Conservation (phyloP, 2,329 filamentous ascomycete genomes). For the Pseudocercospora fijiensis region DNA sequence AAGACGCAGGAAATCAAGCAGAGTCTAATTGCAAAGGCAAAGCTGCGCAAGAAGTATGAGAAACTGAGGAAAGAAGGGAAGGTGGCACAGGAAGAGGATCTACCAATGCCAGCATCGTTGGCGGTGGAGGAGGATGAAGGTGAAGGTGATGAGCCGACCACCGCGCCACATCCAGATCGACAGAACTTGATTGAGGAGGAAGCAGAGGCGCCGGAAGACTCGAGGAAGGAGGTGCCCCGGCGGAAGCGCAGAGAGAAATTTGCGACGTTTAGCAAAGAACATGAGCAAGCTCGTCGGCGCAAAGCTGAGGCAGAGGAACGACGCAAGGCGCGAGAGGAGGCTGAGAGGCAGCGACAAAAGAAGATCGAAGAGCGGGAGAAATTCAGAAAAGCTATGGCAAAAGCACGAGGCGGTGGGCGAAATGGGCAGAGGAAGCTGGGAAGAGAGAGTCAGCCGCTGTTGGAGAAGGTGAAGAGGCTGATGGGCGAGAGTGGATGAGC, state of each 20-base stretch:
- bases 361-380: constrained; percentile 65
- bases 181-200: constrained; percentile 33
- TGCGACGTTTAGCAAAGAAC: constrained; percentile 46
- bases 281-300: constrained; percentile 50
- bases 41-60: constrained; percentile 87
- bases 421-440: constrained; percentile 78
- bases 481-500: constrained; percentile 48
- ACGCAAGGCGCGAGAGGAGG: constrained; percentile 60
- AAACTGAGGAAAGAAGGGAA: constrained; percentile 69
- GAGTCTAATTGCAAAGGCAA: constrained; percentile 84
- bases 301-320: constrained; percentile 65
- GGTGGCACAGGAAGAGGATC: constrained; percentile 29
- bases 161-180: constrained; percentile 49
- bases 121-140: constrained; percentile 24
- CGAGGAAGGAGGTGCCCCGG: constrained; percentile 14
- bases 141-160: constrained; percentile 37
- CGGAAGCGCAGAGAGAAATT: constrained; percentile 45
- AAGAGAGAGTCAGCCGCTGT: constrained; percentile 71
- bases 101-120: constrained; percentile 36
- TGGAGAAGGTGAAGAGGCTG: constrained; percentile 75
- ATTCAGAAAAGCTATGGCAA: constrained; percentile 65
- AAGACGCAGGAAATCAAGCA: constrained; percentile 90
- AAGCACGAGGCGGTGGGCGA: constrained; percentile 59
- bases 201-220: constrained; percentile 12
- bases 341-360: constrained; percentile 57